Evolutionary conservation across 495 filamentous ascomycete genomes (phyloP).

Genomic region (Paragyromitra xinjiangensis): DNA sequence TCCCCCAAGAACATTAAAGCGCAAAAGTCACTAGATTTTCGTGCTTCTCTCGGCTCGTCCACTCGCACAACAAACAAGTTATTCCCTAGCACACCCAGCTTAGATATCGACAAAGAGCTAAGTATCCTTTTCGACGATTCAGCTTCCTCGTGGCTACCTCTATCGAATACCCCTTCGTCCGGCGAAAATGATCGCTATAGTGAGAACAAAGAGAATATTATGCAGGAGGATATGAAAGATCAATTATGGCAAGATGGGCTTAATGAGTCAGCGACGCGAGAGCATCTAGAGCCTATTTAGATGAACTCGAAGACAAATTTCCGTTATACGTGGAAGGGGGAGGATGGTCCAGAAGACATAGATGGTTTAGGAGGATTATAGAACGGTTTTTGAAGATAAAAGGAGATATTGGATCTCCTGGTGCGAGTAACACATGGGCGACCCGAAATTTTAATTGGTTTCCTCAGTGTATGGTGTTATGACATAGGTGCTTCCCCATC

Average conservation of each 20-base stretch:
- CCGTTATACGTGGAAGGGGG: neutral
- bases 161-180: neutral
- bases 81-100: neutral
- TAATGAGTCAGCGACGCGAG: neutral
- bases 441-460: neutral
- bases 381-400: neutral
- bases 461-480: neutral
- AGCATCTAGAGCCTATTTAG: neutral
- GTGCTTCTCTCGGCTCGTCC: neutral
- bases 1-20: slow-evolving; percentile 17
- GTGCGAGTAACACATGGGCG: neutral
- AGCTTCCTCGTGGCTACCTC: slow-evolving; percentile 22
- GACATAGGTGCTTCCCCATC: neutral
- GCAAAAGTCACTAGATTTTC: slow-evolving; percentile 1
- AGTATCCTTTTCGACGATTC: slow-evolving; percentile 30
- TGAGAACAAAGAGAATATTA: neutral
- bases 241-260: neutral
- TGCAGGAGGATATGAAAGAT: neutral
- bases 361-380: neutral
- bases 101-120: slow-evolving; percentile 27
- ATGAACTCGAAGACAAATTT: neutral
- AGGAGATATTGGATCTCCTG: neutral
- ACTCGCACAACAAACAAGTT: neutral
- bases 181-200: neutral
- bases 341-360: neutral